Evolutionary conservation across 495 filamentous ascomycete genomes (phyloP).

Genomic region (Hyphodiscus hymeniophilus): DNA sequence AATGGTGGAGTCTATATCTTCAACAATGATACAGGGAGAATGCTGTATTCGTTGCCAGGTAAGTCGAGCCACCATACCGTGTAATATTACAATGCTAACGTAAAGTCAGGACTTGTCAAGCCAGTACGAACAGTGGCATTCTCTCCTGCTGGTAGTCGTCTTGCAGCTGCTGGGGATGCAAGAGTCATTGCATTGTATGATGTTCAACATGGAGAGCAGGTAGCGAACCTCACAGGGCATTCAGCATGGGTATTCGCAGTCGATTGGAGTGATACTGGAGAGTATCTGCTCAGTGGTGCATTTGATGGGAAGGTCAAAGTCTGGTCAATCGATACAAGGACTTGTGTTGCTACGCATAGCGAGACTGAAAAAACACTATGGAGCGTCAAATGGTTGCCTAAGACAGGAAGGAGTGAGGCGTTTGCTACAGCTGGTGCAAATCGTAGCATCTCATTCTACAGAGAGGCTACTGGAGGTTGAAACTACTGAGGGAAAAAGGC

Average conservation of each 20-base stretch:
- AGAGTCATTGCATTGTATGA: slow-evolving; percentile 87
- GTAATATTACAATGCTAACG: slow-evolving; percentile 4
- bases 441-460: slow-evolving; percentile 75
- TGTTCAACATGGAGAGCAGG: slow-evolving; percentile 82
- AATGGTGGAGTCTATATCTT: slow-evolving; percentile 94
- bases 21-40: slow-evolving; percentile 77
- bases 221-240: slow-evolving; percentile 73
- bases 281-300: slow-evolving; percentile 80
- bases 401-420: slow-evolving; percentile 64
- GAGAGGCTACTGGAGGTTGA: slow-evolving; percentile 76
- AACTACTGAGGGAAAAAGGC: neutral
- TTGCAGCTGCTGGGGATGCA: slow-evolving; percentile 90
- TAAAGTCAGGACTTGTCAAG: slow-evolving; percentile 64
- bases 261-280: slow-evolving; percentile 90
- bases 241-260: slow-evolving; percentile 80
- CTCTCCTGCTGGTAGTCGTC: slow-evolving; percentile 71
- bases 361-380: slow-evolving; percentile 84
- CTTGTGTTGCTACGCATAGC: slow-evolving; percentile 87
- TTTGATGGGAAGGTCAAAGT: slow-evolving; percentile 93
- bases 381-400: slow-evolving; percentile 84
- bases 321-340: slow-evolving; percentile 75
- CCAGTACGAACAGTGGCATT: slow-evolving; percentile 79
- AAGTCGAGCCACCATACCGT: slow-evolving; percentile 19
- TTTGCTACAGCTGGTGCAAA: slow-evolving; percentile 84
- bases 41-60: slow-evolving; percentile 83